Evolutionary conservation across 345 rosid genomes (phyloP).

Genomic region (Fremontodendron californicum): DNA sequence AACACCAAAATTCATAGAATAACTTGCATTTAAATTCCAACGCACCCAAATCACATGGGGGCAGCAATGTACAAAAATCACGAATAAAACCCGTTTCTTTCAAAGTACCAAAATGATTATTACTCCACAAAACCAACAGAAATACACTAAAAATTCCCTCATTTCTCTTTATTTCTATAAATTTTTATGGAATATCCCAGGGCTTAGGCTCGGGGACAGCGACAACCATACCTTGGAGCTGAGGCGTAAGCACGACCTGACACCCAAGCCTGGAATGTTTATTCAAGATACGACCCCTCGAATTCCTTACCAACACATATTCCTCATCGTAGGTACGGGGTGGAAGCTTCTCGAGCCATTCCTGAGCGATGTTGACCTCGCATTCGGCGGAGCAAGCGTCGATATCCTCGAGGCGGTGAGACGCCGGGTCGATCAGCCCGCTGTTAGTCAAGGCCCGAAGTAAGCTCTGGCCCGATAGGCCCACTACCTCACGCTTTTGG

Average conservation of each 20-base stretch:
- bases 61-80: background rate
- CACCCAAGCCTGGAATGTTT: slow-evolving; percentile 88
- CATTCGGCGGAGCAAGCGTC: slow-evolving; percentile 98
- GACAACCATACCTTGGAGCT: slow-evolving; percentile 96
- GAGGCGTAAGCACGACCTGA: slow-evolving; percentile 72
- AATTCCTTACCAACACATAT: slow-evolving; percentile 72
- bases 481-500: slow-evolving; percentile 61
- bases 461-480: slow-evolving; percentile 81
- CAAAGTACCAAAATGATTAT: slow-evolving; percentile 7
- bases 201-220: slow-evolving; percentile 98
- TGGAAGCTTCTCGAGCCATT: slow-evolving; percentile 88
- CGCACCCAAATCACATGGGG: background rate
- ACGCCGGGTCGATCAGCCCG: slow-evolving; percentile 82
- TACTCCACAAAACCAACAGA: slow-evolving; percentile 10
- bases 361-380: slow-evolving; percentile 97
- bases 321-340: slow-evolving; percentile 93
- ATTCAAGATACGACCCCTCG: slow-evolving; percentile 82
- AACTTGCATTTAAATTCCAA: slow-evolving; percentile 6
- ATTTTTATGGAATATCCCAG: slow-evolving; percentile 84
- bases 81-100: background rate
- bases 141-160: slow-evolving; percentile 4
- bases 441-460: slow-evolving; percentile 65
- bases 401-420: slow-evolving; percentile 93
- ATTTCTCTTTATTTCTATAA: background rate
- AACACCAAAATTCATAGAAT: slow-evolving; percentile 4